Evolutionary conservation across 768 basidiomycete species (phyloP).

Genomic region (Termitomyces sp.): DNA sequence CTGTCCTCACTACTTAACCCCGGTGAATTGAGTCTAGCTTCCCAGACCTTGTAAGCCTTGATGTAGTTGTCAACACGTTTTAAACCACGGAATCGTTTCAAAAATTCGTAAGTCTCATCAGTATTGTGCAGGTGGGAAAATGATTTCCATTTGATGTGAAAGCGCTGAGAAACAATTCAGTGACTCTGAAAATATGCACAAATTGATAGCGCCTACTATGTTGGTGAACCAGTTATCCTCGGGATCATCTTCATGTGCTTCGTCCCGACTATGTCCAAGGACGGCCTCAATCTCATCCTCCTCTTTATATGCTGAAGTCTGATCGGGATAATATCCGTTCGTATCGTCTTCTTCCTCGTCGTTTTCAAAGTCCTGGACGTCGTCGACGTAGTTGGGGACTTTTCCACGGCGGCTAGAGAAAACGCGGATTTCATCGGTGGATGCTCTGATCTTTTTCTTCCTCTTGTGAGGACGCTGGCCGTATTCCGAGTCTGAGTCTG

Average conservation of each 20-base stretch:
- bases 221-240: slow-evolving; percentile 87
- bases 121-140: slow-evolving; percentile 99
- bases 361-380: slow-evolving; percentile 74
- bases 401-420: slow-evolving; percentile 64
- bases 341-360: slow-evolving; percentile 61
- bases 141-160: slow-evolving; percentile 99
- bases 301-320: slow-evolving; percentile 50
- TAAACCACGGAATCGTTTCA: slow-evolving; percentile 91
- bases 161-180: slow-evolving; percentile 56
- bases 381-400: slow-evolving; percentile 82
- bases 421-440: slow-evolving; percentile 71
- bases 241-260: slow-evolving; percentile 66
- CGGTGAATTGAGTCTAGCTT: slow-evolving; percentile 56
- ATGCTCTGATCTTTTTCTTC: slow-evolving; percentile 61
- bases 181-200: slow-evolving; percentile 1
- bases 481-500: slow-evolving; percentile 86
- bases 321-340: slow-evolving; percentile 51
- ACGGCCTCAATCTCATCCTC: slow-evolving; percentile 92
- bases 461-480: slow-evolving; percentile 77
- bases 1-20: slow-evolving; percentile 80
- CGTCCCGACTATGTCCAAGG: slow-evolving; percentile 80
- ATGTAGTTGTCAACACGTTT: slow-evolving; percentile 99
- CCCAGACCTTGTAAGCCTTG: slow-evolving; percentile 78
- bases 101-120: slow-evolving; percentile 95
- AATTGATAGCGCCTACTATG: slow-evolving; percentile 46